Base-by-base conservation (phyloP, 164 flowering plant genomes). In the Cinnamomum micranthum region DNA sequence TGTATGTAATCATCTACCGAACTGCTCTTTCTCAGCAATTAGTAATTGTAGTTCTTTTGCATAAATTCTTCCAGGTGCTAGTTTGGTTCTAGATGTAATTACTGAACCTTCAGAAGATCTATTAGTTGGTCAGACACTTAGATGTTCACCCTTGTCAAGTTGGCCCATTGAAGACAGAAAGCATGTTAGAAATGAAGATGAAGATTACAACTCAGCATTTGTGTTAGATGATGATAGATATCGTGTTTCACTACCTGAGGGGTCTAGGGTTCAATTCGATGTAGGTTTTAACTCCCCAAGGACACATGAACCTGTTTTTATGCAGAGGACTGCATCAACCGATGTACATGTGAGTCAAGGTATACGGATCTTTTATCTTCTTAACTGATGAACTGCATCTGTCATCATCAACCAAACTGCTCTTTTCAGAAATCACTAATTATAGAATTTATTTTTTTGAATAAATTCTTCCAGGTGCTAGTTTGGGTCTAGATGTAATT, bases 111-210 rank as follows among this genome's bases (percentile, higher is more conserved):
- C 85, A 50, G 94, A 91, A 76, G 90, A 91, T 81, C 35, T 84
- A 76, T 80, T 74, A 33, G 81, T 91, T 80, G 97, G 97, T 73
- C 92, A 92, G 77, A 92, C 97, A 1, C 90, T 93, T 59, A 92
- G 85, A 81, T 87, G 82, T 59, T 84, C 89, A 14, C 75, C 73
- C 22, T 55, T 58, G 15, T 3, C 81, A 70, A 82, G 76, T 23
- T 77, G 71, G 71, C 70, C 82, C 11, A 17, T 79, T 74, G 93
- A 86, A 79, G 88, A 82, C 73, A 87, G 75, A 80, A 84, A 73
- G 31, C 73, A 60, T 77, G 79, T 63, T 74, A 79, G 76, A 81
- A 86, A 74, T 70, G 89, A 84, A 65, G 85, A 83, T 70, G 28
- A 58, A 65, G 82, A 77, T 62, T 47, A 74, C 50, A 77, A 72